These are phyloP conservation scores for Draba incana DNA, from an alignment of 345 rosid genomes.

Conservation along the genomic window DNA sequence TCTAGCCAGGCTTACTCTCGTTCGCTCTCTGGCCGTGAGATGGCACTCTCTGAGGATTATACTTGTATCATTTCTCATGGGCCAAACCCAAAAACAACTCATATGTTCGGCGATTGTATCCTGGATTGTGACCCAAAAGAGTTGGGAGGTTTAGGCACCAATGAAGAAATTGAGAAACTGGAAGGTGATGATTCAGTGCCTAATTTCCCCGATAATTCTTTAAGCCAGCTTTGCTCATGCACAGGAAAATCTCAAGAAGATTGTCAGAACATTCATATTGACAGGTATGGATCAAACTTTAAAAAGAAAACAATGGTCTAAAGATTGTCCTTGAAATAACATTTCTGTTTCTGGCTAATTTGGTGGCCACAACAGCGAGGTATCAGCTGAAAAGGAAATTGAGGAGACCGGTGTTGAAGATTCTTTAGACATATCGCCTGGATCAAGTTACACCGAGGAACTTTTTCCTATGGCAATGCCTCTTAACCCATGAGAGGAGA, in stretches of 20 bases:
- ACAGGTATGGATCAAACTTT: constrained; percentile 42
- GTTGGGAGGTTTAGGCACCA: constrained; percentile 38
- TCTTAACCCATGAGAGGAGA: constrained; percentile 12
- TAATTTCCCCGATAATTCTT: constrained; percentile 34
- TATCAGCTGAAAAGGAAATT: constrained; percentile 43
- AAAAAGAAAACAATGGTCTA: constrained; percentile 9
- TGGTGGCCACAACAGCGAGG: constrained; percentile 33
- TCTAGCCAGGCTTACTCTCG: constrained; percentile 35
- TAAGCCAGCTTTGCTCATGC: constrained; percentile 48
- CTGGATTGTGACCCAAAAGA: constrained; percentile 56
- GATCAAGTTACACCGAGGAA: constrained; percentile 50
- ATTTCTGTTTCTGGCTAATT: constrained; percentile 13
- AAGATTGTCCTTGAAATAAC: neutral
- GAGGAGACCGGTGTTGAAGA: constrained; percentile 32
- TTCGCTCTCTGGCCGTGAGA: constrained; percentile 54
- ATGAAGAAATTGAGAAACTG: constrained; percentile 31
- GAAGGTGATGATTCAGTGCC: constrained; percentile 36
- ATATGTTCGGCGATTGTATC: constrained; percentile 60
- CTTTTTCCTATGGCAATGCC: constrained; percentile 49
- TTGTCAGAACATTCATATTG: constrained; percentile 40
- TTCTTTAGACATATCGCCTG: constrained; percentile 39
- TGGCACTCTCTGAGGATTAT: constrained; percentile 74
- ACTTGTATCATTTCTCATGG: constrained; percentile 73
- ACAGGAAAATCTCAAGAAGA: constrained; percentile 41
- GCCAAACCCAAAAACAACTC: constrained; percentile 65